Evolutionary conservation across 75 land plant genomes (phyloP), one percentile per base, ranked within the genome.

Genomic region (Larix kaempferi): DNA sequence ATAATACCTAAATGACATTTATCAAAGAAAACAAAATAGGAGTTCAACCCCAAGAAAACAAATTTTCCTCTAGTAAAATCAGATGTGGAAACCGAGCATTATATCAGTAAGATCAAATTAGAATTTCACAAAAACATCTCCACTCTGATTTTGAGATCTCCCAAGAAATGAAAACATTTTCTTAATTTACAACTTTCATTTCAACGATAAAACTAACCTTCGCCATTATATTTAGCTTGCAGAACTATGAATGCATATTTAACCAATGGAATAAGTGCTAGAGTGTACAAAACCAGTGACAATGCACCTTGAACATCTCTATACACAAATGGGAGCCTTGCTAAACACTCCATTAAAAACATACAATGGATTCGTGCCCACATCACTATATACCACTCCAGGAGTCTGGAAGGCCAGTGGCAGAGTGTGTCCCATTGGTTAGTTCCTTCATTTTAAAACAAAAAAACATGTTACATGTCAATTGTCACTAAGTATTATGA

Each of bases 161-260:
- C 44, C 69, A 65, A 6, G 2, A 17, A 52, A 16, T 37, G 5
- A 37, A 74, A 23, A 49, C 22, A n/a, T 29, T 5, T 37, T 37
- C 39, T 37, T 37, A 5, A 37, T 37, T 37, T 37, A 37, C 3
- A 37, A 37, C 39, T 37, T 37, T 37, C 39, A 37, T 37, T 37
- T 37, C 1, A 37, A 37, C 5, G 39, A 0, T 37, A 56, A 14
- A 78, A 22, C 63, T 57, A 82, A 96, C 99, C 97, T 92, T 97
- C 99, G 59, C 98, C 98, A 82, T 97, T 89, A 90, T 94, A 95
- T 82, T 94, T 92, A 5, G 95, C 98, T 85, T 87, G 90, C 52
- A 97, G 92, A 69, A 91, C 95, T 78, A 97, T 82, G 77, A 94
- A 79, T 49, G 88, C 88, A 83, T 97, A 97, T 76, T 97, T 97